Conservation (phyloP, 805 yeast species). For the Kodamaea leandrae region DNA sequence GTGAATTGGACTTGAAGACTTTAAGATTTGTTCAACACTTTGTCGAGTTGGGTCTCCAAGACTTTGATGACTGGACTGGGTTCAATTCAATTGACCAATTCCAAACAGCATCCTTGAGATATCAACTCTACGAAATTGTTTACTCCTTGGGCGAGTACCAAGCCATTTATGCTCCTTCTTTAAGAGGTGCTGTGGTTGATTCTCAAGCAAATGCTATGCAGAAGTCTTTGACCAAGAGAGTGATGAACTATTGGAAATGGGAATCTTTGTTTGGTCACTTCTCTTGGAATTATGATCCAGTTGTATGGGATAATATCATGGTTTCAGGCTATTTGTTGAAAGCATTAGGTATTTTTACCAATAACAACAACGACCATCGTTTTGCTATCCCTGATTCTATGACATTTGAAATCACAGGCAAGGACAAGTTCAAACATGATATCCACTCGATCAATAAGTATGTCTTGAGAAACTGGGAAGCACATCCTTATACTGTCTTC, state of each 20-base stretch:
- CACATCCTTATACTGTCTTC: conserved; percentile 10
- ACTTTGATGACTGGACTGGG: conserved; percentile 11
- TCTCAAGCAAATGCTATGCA: conserved; percentile 9
- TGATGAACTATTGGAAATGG: conserved; percentile 12
- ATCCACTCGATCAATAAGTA: conserved; percentile 12
- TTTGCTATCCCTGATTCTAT: conserved; percentile 9
- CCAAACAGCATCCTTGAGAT: conserved; percentile 10
- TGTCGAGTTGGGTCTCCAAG: conserved; percentile 12
- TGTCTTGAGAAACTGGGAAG: conserved; percentile 12
- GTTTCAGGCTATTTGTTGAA: conserved; percentile 12
- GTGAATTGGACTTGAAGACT: conserved; percentile 9
- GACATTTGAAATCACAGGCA: conserved; percentile 10
- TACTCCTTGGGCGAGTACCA: conserved; percentile 10
- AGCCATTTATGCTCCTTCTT: conserved; percentile 11
- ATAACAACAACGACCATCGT: conserved; percentile 8
- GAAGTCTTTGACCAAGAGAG: conserved; percentile 9
- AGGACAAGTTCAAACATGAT: conserved; percentile 10
- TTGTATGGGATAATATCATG: conserved; percentile 11
- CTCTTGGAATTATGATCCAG: conserved; percentile 9
- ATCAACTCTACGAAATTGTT: conserved; percentile 12
- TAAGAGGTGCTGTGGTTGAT: conserved; percentile 10
- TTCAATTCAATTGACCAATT: conserved; percentile 8
- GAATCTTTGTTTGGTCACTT: conserved; percentile 11
- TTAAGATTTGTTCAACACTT: conserved; percentile 10
- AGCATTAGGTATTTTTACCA: conserved; percentile 9